Evolutionary conservation across 2,329 filamentous ascomycete species (phyloP), one percentile per base, ranked within the genome.

Genomic region (Claviceps sp.): DNA sequence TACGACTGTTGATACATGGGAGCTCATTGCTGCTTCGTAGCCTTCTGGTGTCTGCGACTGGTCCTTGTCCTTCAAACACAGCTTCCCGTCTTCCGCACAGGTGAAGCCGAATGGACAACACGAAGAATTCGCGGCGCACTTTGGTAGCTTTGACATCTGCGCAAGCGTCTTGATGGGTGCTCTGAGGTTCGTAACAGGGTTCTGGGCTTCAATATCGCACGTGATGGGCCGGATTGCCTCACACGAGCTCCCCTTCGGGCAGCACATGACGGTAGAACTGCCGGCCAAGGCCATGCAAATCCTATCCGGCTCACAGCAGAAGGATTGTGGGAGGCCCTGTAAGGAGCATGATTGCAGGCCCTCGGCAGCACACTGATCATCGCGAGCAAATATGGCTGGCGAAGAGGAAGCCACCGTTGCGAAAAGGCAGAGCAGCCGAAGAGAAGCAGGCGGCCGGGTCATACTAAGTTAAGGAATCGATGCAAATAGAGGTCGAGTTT

Each of bases 91-190:
- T 50, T 62, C 62, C 38, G 74, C 65, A 67, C 86, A 90, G 1
- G 70, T 68, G 66, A 83, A 89, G 2, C 86, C 86, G 64, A 83
- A 82, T 0, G 86, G 85, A 62, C 86, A 90, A 66, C 85, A 90
- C n/a, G 58, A 50, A 58, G 55, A 65, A 17, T 38, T 47, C 7
- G 59, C 62, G 14, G 76, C 82, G 58, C 86, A 89, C 20, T 66
- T 72, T 2, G 69, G 66, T 14, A 89, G 69, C 11, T 70, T 67
- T 9, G 75, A 71, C 17, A 72, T 71, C 34, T 85, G 76, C 8
- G 79, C 74, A 9, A 78, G 79, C 0, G 85, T 85, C 66, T 88
- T 86, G 59, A 88, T 70, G 29, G 76, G 71, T 36, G 80, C 80
- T 26, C 71, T 66, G 11, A 81, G 80, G 55, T 80, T 68, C 17